Conservation (phyloP, 352 stramenopile genomes). For the Phytophthora idaei region DNA sequence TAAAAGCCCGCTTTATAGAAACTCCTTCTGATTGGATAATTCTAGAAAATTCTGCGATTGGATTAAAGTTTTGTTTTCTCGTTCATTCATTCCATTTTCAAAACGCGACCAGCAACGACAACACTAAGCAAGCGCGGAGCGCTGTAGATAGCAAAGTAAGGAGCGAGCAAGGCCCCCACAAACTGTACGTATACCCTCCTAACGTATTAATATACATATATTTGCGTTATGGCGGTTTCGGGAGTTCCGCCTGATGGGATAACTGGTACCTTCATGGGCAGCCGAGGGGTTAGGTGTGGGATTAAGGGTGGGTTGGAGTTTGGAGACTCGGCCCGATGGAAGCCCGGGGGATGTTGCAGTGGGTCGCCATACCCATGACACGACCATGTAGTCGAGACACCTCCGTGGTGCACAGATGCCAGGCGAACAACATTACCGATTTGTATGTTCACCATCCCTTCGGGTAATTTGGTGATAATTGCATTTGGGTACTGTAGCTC, state of each 20-base stretch:
- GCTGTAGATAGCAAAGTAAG: background rate
- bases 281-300: background rate
- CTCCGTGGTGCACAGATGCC: background rate
- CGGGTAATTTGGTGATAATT: constrained; percentile 2
- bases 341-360: background rate
- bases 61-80: background rate
- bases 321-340: background rate
- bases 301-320: background rate
- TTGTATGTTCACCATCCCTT: constrained; percentile 1
- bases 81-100: background rate
- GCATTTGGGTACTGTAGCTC: constrained; percentile 3
- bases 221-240: background rate
- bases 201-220: background rate
- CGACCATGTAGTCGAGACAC: background rate
- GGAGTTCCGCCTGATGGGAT: constrained; percentile 1
- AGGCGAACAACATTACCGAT: constrained; percentile 1
- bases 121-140: background rate
- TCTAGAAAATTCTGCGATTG: background rate
- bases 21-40: background rate
- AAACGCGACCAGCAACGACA: background rate
- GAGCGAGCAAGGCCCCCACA: background rate
- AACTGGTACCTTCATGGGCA: background rate
- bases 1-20: background rate
- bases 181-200: background rate
- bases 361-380: background rate